Percentiles rank a stretch among this genome's conserved stretches.
These are phyloP conservation scores for Silene coronaria DNA, from an alignment of 179 eudicot genomes.

Conservation along the genomic window DNA sequence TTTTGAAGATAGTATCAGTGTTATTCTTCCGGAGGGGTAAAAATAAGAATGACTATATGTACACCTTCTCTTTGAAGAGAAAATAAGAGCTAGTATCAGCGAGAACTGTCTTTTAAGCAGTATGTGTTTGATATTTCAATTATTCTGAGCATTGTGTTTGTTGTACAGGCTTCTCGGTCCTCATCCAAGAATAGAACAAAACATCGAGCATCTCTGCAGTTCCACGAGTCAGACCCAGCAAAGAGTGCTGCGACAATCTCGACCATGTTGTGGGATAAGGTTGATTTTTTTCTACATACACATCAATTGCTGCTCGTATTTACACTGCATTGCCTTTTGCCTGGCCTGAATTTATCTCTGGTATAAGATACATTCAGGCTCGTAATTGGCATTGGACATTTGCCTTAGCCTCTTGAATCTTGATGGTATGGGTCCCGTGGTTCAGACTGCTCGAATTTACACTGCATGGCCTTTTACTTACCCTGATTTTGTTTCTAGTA, in stretches of 20 bases:
- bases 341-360: background rate
- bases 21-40: background rate
- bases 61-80: background rate
- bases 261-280: conserved; percentile 73
- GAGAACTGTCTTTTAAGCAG: background rate
- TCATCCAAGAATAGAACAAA: conserved; percentile 55
- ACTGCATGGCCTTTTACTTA: background rate
- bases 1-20: background rate
- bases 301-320: background rate
- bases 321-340: conserved; percentile 1
- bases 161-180: conserved; percentile 36
- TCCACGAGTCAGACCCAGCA: conserved; percentile 40
- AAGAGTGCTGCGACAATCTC: conserved; percentile 28
- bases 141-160: conserved; percentile 12
- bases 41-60: background rate
- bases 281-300: conserved; percentile 16
- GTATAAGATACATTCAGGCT: background rate
- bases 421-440: too few relatives aligned
- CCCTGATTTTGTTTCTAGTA: background rate
- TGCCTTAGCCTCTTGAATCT: background rate
- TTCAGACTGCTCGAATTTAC: background rate
- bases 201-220: conserved; percentile 55
- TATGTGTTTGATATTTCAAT: background rate
- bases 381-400: conserved; percentile 6
- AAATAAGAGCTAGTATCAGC: background rate